These are phyloP conservation scores for Suaeda aralocaspica DNA, from an alignment of 148 eudicot genomes.

Conservation along the genomic window DNA sequence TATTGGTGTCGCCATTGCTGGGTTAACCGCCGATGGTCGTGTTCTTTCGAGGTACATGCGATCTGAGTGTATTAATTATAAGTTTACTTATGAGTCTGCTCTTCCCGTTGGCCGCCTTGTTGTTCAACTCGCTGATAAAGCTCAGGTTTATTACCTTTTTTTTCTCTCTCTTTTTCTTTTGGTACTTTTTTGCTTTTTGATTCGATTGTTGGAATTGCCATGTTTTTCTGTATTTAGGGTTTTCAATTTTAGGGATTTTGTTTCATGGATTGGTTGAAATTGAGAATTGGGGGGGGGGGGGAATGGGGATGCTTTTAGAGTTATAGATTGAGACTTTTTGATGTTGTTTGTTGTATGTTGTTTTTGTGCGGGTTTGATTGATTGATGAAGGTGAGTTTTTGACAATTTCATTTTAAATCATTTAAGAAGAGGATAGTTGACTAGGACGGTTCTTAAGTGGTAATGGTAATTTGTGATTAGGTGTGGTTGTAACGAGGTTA, in stretches of 20 bases:
- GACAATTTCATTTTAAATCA: no score
- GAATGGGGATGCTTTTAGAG: background rate
- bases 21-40: slow-evolving; percentile 91
- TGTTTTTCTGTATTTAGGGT: background rate
- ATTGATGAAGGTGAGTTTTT: no score
- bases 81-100: slow-evolving; percentile 63
- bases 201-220: background rate
- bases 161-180: background rate
- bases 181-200: background rate
- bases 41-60: slow-evolving; percentile 87
- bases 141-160: slow-evolving; percentile 48
- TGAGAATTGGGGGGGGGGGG: background rate
- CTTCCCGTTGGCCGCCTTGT: slow-evolving; percentile 92
- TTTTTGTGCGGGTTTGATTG: no score
- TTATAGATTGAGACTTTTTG: no score
- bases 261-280: background rate
- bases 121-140: slow-evolving; percentile 95
- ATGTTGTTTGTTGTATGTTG: no score
- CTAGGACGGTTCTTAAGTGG: no score
- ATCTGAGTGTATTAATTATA: slow-evolving; percentile 71
- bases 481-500: no score
- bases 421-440: no score
- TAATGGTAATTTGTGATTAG: no score
- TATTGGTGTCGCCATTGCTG: slow-evolving; percentile 95
- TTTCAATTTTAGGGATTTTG: background rate